Evolutionary conservation across 345 rosid species (phyloP).

Genomic region (Conringia planisiliqua): DNA sequence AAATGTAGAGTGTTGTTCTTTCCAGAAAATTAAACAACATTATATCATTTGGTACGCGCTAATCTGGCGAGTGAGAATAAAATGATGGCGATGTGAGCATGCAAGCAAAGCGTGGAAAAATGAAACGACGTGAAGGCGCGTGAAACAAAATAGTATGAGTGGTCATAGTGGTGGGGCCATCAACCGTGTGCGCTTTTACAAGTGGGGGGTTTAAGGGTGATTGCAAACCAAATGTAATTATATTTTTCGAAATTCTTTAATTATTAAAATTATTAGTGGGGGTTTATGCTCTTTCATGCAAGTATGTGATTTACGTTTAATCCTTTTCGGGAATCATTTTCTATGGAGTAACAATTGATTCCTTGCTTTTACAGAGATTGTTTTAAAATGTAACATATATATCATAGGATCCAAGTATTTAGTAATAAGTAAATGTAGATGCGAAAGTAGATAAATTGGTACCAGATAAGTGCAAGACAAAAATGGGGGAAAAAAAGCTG

Average conservation of each 20-base stretch:
- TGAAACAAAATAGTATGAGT: neutral
- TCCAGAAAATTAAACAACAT: no score
- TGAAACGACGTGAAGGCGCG: slow-evolving; percentile 5
- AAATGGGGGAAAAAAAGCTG: neutral
- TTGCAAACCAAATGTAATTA: neutral
- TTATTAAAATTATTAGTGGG: neutral
- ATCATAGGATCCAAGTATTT: neutral
- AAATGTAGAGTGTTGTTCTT: no score
- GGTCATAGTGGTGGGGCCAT: slow-evolving; percentile 12
- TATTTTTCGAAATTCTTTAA: neutral
- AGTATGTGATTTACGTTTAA: neutral
- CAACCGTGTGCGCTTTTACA: neutral
- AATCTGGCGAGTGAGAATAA: neutral
- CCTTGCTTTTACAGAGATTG: slow-evolving; percentile 3
- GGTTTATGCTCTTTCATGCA: neutral
- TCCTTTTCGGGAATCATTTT: neutral
- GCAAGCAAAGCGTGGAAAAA: neutral
- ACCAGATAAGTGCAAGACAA: neutral
- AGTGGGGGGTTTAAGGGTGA: neutral
- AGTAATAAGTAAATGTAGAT: neutral
- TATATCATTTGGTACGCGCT: neutral
- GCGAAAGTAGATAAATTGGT: neutral
- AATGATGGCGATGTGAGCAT: neutral
- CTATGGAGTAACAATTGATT: neutral
- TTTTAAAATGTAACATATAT: neutral